Evolutionary conservation across 805 yeast genomes (phyloP).

Genomic region (Sugiyamaella valdiviana): DNA sequence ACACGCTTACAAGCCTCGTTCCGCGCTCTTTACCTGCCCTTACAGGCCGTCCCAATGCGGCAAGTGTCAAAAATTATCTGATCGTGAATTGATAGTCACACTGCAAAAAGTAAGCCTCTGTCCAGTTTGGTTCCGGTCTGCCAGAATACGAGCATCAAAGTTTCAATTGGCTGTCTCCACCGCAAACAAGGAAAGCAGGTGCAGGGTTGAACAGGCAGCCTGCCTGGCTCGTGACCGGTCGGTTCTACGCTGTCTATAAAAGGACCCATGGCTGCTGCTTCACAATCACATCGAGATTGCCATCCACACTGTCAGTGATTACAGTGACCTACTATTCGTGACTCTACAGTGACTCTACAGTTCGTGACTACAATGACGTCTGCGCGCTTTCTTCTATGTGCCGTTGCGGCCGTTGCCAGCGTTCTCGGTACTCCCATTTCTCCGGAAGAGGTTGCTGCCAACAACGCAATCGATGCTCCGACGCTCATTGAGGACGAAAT

Average conservation of each 20-base stretch:
- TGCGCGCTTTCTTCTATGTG: neutral
- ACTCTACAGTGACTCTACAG: neutral
- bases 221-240: too few species aligned
- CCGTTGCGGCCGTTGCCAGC: neutral
- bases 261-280: too few species aligned
- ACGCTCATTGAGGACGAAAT: slow-evolving; percentile 8
- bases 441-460: neutral
- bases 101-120: neutral
- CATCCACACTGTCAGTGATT: too few species aligned
- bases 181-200: neutral
- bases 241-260: too few species aligned
- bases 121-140: neutral
- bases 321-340: too few species aligned
- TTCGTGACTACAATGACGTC: neutral
- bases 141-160: neutral
- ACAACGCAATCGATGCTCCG: neutral
- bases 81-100: neutral
- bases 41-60: neutral
- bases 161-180: neutral
- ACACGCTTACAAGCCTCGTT: too few species aligned
- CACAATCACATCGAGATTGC: too few species aligned
- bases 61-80: neutral
- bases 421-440: neutral
- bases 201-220: too few species aligned
- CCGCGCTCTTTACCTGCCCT: too few species aligned